Percentiles rank a stretch among this genome's conserved stretches.
Evolutionary conservation across 768 basidiomycete genomes (phyloP).

Genomic region (Tulasnella sp.): DNA sequence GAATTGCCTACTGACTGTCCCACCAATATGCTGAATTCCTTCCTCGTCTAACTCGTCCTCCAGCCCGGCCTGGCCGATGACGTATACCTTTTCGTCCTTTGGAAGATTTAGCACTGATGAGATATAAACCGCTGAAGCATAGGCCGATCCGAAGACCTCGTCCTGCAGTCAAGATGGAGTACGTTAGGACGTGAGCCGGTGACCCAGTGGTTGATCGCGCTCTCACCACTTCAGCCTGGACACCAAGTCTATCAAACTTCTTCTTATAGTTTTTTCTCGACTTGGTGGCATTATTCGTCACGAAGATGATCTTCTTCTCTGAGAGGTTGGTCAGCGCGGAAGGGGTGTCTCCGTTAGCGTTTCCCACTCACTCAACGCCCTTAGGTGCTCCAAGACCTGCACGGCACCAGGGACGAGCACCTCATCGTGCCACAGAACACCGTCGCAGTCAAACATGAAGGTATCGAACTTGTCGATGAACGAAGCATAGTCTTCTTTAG

Average conservation of each 20-base stretch:
- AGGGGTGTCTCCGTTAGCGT: background rate
- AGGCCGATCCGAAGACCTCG: constrained; percentile 94
- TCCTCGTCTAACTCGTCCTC: constrained; percentile 90
- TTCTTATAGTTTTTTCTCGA: constrained; percentile 76
- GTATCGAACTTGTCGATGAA: constrained; percentile 65
- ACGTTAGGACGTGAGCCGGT: background rate
- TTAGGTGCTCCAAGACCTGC: constrained; percentile 61
- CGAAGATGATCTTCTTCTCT: constrained; percentile 84
- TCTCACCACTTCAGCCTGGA: constrained; percentile 76
- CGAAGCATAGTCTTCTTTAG: constrained; percentile 23
- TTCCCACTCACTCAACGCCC: constrained; percentile 49
- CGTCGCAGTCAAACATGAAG: constrained; percentile 95
- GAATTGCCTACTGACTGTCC: constrained; percentile 50
- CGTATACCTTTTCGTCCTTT: constrained; percentile 87
- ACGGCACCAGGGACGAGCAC: constrained; percentile 63
- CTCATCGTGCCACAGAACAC: constrained; percentile 86
- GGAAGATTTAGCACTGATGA: constrained; percentile 83
- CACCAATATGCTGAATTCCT: constrained; percentile 68
- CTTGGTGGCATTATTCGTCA: constrained; percentile 96
- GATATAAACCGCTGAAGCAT: constrained; percentile 70
- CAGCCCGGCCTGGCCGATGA: constrained; percentile 82
- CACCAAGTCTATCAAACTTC: constrained; percentile 84
- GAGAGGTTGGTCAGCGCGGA: background rate
- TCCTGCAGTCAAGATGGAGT: constrained; percentile 41
- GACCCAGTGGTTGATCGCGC: background rate